Base-by-base conservation (phyloP, 805 yeast species). In the Myxozyma monticola region DNA sequence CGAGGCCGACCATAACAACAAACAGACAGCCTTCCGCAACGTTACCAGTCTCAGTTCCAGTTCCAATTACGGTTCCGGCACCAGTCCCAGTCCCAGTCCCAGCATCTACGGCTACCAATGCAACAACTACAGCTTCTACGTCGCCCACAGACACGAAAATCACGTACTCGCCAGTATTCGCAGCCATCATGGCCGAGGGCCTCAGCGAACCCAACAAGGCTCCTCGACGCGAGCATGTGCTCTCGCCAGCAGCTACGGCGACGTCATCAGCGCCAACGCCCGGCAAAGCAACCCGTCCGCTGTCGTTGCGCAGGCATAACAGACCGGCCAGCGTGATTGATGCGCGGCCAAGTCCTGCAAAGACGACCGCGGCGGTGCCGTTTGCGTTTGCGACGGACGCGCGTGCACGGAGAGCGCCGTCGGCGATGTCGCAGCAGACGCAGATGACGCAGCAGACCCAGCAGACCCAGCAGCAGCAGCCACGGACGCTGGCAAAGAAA, bases 81-180 rank as follows among this genome's bases (percentile, higher is more conserved):
- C n/a, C n/a, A n/a, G n/a, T n/a, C n/a, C n/a, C n/a, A n/a, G n/a
- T n/a, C n/a, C n/a, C n/a, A n/a, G n/a, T n/a, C n/a, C n/a, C n/a
- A n/a, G n/a, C n/a, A n/a, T n/a, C n/a, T n/a, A n/a, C n/a, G n/a
- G n/a, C n/a, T n/a, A n/a, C n/a, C n/a, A n/a, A n/a, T n/a, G n/a
- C n/a, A n/a, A n/a, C n/a, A n/a, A n/a, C n/a, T n/a, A n/a, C n/a
- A n/a, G n/a, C n/a, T n/a, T n/a, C n/a, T 10, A 17, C 45, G 14
- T 20, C 22, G 4, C 29, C 22, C n/a, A 42, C 30, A 20, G 40
- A 29, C 14, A 20, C 44, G 8, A 54, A 48, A n/a, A 38, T 54
- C 14, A 41, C 59, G 18, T 54, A 54, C 24, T 52, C 59, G 20
- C 59, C 59, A 4, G 50, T 54, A 20, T 30, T 54, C 12, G 56